These are phyloP conservation scores for Wallacemonas sp. DNA, from an alignment of 208 protist genomes.

Conservation along the genomic window DNA sequence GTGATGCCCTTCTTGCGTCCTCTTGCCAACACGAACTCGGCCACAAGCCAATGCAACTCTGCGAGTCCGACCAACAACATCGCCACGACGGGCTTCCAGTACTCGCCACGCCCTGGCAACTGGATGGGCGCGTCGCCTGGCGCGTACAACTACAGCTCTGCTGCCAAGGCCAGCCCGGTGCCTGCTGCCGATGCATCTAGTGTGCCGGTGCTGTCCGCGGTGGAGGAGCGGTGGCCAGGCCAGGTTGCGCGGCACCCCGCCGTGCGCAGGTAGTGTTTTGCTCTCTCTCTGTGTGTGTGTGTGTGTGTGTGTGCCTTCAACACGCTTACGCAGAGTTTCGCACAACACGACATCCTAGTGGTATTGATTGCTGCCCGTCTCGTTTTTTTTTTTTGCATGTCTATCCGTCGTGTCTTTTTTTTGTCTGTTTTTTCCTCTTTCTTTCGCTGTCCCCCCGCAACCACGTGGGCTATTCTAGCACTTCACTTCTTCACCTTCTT, in stretches of 20 bases:
- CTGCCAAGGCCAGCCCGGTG: neutral
- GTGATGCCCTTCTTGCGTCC: conserved; percentile 11
- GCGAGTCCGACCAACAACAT: neutral
- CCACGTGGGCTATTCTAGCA: no score
- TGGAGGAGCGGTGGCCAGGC: conserved; percentile 2
- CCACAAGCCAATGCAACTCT: neutral
- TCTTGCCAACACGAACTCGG: neutral
- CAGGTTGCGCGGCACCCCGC: neutral
- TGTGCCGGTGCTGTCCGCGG: neutral
- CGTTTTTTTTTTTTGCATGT: neutral
- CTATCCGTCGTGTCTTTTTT: neutral
- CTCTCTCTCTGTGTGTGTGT: neutral
- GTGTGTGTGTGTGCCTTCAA: neutral
- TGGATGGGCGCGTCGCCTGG: neutral
- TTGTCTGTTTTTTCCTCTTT: conserved; percentile 1
- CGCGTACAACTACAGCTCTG: neutral
- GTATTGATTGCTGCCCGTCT: neutral
- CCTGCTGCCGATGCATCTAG: neutral
- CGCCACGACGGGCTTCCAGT: neutral
- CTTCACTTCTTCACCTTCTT: no score
- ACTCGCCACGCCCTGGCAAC: conserved; percentile 4
- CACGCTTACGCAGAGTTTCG: no score
- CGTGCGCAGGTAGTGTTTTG: neutral
- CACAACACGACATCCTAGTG: neutral
- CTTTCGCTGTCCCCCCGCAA: no score